Evolutionary conservation across 2,329 filamentous ascomycete species (phyloP), one percentile per base, ranked within the genome.

Genomic region (Beauveria bassiana): DNA sequence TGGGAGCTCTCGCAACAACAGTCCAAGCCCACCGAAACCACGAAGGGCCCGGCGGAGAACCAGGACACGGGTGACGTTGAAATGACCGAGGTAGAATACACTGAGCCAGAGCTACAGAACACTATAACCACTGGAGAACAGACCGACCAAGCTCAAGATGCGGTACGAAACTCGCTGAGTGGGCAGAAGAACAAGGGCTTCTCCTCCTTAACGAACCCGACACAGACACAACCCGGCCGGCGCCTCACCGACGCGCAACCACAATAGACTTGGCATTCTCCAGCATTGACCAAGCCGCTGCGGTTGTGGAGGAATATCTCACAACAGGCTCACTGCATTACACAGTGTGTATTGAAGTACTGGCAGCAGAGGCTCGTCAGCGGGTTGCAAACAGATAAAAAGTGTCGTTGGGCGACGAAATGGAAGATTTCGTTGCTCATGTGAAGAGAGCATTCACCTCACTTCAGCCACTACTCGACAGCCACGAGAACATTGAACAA

Each of bases 211-310:
- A 51, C 12, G 47, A 59, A 40, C 45, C 34, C 18, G 47, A 59
- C 16, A 28, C 10, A 3, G 28, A 26, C 6, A 59, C 34, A 24
- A 59, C 47, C 3, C 18, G n/a, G 16, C 3, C 31, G 10, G 5
- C 12, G 18, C 45, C 26, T 4, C 8, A 42, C 1, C 42, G 20
- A 42, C 28, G 34, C 12, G n/a, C 31, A 22, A 43, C 10, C 12
- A 59, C 56, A 7, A 50, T 59, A 12, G 56, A 59, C 56, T 46
- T 59, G 3, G 34, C 46, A 9, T 59, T 59, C 34, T 50, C 46
- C 7, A 59, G 52, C 12, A 59, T 59, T 9, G n/a, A 38, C 34
- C 7, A 42, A 31, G 46, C 56, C 10, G 5, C 46, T 6, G 45
- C 46, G 3, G 18, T 43, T 1, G 56, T 59, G n/a, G 56, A 59